Evolutionary conservation across 306 rosid species (phyloP).

Genomic region (barrel medic (Medicago truncatula)): DNA sequence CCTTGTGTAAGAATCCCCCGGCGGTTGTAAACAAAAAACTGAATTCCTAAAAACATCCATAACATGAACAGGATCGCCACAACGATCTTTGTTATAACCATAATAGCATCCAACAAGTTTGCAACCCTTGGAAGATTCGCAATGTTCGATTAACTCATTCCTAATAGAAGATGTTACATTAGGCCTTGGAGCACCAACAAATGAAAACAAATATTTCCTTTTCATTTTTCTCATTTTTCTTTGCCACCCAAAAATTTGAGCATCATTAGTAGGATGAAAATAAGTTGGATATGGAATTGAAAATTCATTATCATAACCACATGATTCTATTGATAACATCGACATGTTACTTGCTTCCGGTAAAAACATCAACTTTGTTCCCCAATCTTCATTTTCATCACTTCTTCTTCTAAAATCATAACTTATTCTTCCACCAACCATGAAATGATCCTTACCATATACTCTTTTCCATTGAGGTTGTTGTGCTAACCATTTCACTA

Average conservation of each 20-base stretch:
- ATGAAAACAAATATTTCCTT: not conserved
- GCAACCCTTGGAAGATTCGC: not conserved
- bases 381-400: constrained; percentile 56
- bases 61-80: not conserved
- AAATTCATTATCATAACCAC: constrained; percentile 52
- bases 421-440: constrained; percentile 61
- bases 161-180: not conserved
- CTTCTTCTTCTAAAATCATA: constrained; percentile 59
- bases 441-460: constrained; percentile 69
- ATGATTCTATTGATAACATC: constrained; percentile 52
- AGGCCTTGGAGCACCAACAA: constrained; percentile 18
- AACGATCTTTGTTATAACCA: not conserved
- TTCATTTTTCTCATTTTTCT: not conserved
- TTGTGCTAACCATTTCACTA: constrained; percentile 50
- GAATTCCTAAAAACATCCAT: not conserved
- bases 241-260: not conserved
- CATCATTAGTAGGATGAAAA: constrained; percentile 7
- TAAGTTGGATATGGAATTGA: constrained; percentile 47
- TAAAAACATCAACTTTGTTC: constrained; percentile 58
- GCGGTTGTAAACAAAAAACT: constrained; percentile 8
- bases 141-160: not conserved
- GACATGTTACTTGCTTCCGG: constrained; percentile 64
- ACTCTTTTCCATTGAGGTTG: constrained; percentile 58
- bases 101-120: not conserved
- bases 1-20: not conserved